phyloP scores from a whole-genome alignment of 768 basidiomycete species.

The Lentinula sp. region DNA sequence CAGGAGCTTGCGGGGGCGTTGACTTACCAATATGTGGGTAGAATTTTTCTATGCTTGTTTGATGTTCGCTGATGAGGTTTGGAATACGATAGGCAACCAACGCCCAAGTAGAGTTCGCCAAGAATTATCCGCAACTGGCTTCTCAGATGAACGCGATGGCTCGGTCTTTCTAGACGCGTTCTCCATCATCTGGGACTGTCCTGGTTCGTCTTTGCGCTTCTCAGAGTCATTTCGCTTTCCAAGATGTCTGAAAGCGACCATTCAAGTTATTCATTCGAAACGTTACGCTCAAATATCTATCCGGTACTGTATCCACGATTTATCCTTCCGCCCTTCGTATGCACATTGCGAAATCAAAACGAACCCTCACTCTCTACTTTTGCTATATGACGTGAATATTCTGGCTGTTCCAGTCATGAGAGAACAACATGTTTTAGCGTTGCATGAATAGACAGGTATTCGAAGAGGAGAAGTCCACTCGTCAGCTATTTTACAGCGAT shows the following conservation, averaged over 20 bases:
- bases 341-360: not conserved
- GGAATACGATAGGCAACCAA: conserved; percentile 54
- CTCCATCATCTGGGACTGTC: not conserved
- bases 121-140: conserved; percentile 82
- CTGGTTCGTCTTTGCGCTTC: too few species aligned
- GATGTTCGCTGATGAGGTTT: conserved; percentile 1
- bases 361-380: not conserved
- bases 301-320: not conserved
- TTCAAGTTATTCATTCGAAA: not conserved
- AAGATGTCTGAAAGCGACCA: not conserved
- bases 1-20: conserved; percentile 76
- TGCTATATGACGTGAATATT: too few species aligned
- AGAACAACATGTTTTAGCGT: too few species aligned
- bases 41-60: not conserved
- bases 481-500: too few species aligned
- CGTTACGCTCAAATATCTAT: not conserved
- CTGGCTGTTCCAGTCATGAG: too few species aligned
- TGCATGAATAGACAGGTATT: too few species aligned
- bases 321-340: too few species aligned
- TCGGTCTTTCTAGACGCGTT: conserved; percentile 5
- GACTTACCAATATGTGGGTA: conserved; percentile 71
- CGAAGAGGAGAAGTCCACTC: too few species aligned
- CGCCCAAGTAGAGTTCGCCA: conserved; percentile 78
- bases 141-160: conserved; percentile 52
- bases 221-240: too few species aligned